Evolutionary conservation across 345 rosid species (phyloP), one percentile per base, ranked within the genome.

Genomic region (Noccaea caerulescens): DNA sequence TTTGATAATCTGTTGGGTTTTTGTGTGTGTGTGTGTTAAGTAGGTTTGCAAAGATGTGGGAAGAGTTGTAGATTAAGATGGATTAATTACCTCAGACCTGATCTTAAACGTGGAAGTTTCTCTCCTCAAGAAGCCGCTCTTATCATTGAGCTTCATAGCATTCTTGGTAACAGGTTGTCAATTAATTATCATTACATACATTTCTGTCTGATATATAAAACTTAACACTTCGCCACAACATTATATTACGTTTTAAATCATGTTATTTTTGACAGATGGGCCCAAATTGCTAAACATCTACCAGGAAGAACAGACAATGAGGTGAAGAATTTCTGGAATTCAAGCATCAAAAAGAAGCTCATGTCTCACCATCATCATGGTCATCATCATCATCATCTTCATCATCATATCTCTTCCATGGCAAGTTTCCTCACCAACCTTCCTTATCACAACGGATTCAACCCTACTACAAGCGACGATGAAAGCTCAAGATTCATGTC

Each of bases 21-120:
- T 59, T 38, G 23, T 33, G 39, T 41, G 13, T 33, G 39, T 41
- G 11, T 43, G 75, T 49, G 8, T n/a, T 62, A 47, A 37, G 50
- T 76, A 94, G 99, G 99, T 14, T 76, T 94, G 44, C 91, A 91
- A 60, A 84, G 99, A 82, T 94, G 99, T 79, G 99, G 99, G 20
- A 94, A 91, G 84, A 94, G 99, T 59, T 94, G 99, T 84, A 91
- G 99, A 58, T 74, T 93, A 57, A 82, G 97, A 77, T 93, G 98
- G 98, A 93, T 93, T 75, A 93, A 94, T 72, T 94, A 94, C 74
- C 80, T 94, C 9, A 73, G 99, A 57, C 99, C 99, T 10, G 98
- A 94, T 73, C 80, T 94, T 20, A 94, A 94, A 77, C 91, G 98
- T 46, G 99, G 99, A 57, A 89, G 93, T 80, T 94, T 94, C 80